Evolutionary conservation across 768 basidiomycete species (phyloP), one percentile per base, ranked within the genome.

Genomic region (Holtermannia corniformis): DNA sequence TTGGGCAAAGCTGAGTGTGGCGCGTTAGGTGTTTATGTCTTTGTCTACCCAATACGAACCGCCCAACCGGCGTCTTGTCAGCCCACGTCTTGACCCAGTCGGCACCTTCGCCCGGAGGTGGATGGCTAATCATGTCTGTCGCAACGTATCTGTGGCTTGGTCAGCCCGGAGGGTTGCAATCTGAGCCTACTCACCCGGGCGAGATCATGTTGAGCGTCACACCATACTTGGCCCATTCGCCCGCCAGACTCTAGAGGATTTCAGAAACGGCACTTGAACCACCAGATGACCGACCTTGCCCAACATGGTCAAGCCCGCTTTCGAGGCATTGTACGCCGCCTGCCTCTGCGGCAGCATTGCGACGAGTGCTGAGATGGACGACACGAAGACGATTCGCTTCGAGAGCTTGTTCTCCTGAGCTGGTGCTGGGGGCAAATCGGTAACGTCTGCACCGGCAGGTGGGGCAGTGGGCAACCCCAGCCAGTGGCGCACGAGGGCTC

Each of bases 301-400:
- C 40, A 66, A 50, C 60, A 65, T 65, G 2, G 68, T 71, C 40
- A 70, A 49, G 0, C 58, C 71, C 0, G 60, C 68, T 55, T 65
- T 68, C 26, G 57, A 56, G 3, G 61, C 63, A 51, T 70, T 70
- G 53, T 73, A 73, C 1, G 71, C 69, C 7, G 59, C 44, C 48
- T 73, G 72, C 4, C 50, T 49, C 41, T 73, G 72, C 12, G 72
- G 72, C 0, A 40, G 54, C 69, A 71, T 73, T n/a, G 63, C 59
- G 4, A 73, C 67, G 22, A 66, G 26, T 2, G 63, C 71, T 5
- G 60, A 61, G 46, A 73, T 69, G 44, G 61, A 64, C 13, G 64
- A 67, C 19, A 73, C 64, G 44, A 67, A 59, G 26, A 73, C 41
- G 47, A 71, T 66, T 52, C 60, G 58, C 48, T 71, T 71, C 26